Conservation (phyloP, 208 protist genomes). For the Leishmania aethiopica region DNA sequence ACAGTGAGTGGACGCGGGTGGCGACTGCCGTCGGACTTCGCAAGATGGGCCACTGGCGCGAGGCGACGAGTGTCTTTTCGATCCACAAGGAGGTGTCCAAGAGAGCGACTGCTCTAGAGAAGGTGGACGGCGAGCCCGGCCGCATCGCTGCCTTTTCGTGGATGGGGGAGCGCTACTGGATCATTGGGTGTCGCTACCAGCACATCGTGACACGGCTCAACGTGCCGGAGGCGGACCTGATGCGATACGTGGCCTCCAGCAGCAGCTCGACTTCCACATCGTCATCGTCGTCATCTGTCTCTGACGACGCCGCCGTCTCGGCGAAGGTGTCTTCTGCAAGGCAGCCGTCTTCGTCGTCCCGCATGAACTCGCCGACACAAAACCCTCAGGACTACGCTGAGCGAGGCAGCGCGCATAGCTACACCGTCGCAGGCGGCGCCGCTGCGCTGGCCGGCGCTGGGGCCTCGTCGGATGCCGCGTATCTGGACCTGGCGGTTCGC, state of each 20-base stretch:
- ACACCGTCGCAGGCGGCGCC: constrained; percentile 1
- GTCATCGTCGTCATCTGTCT: constrained; percentile 8
- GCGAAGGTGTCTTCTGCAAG: background rate
- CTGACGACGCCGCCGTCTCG: background rate
- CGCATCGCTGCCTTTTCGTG: constrained; percentile 59
- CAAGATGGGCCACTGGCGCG: constrained; percentile 73
- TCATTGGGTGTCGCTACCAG: constrained; percentile 53
- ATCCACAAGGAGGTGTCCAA: constrained; percentile 37
- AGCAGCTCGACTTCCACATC: background rate
- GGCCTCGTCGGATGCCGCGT: constrained; percentile 14
- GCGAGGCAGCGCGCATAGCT: constrained; percentile 19
- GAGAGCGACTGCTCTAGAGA: constrained; percentile 53
- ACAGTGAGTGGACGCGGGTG: constrained; percentile 31
- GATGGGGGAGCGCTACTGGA: constrained; percentile 65
- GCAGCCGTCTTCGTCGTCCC: background rate
- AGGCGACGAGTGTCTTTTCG: constrained; percentile 36
- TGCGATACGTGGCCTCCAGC: constrained; percentile 29
- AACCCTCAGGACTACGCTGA: background rate
- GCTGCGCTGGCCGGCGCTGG: background rate
- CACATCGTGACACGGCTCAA: constrained; percentile 68
- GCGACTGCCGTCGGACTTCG: constrained; percentile 57
- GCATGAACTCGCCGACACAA: background rate
- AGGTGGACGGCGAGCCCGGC: constrained; percentile 72
- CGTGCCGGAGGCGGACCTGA: constrained; percentile 73
- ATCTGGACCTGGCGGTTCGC: constrained; percentile 36